A percentile compares a stretch with the other conserved stretches of the same genome.
These are phyloP conservation scores for Protea cynaroides DNA, from an alignment of 164 flowering plant genomes.

Conservation along the genomic window DNA sequence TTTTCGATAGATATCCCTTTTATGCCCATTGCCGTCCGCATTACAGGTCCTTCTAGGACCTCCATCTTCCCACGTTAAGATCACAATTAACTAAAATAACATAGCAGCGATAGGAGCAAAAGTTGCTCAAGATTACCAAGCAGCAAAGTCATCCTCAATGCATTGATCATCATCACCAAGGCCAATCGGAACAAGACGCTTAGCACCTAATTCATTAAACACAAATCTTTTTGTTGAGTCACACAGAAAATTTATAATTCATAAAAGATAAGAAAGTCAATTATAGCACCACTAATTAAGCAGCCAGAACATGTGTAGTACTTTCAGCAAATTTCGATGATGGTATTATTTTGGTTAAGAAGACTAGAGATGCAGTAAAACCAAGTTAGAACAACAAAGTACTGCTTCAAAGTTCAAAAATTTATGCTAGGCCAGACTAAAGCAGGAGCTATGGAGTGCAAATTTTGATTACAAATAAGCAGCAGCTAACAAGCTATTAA, in stretches of 20 bases:
- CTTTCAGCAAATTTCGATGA: too few relatives aligned
- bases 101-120: neutral
- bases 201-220: constrained; percentile 15
- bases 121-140: constrained; percentile 43
- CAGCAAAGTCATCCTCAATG: constrained; percentile 89
- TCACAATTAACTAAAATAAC: neutral
- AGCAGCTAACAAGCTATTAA: too few relatives aligned
- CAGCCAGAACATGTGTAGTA: neutral
- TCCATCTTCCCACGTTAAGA: neutral
- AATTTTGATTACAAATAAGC: too few relatives aligned
- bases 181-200: constrained; percentile 23
- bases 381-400: too few relatives aligned
- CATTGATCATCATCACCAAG: constrained; percentile 47
- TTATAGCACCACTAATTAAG: too few relatives aligned
- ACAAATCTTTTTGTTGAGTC: neutral
- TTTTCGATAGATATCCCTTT: too few relatives aligned
- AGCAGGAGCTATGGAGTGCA: too few relatives aligned
- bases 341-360: too few relatives aligned
- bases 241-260: neutral
- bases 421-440: too few relatives aligned
- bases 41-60: neutral
- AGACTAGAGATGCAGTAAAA: too few relatives aligned
- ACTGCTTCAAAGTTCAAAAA: too few relatives aligned
- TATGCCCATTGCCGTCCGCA: too few relatives aligned
- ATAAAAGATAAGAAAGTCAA: neutral